Percentiles rank a stretch among this genome's conserved stretches.
Evolutionary conservation across 2,329 filamentous ascomycete genomes (phyloP).

Genomic region (Didymellaceae sp.): DNA sequence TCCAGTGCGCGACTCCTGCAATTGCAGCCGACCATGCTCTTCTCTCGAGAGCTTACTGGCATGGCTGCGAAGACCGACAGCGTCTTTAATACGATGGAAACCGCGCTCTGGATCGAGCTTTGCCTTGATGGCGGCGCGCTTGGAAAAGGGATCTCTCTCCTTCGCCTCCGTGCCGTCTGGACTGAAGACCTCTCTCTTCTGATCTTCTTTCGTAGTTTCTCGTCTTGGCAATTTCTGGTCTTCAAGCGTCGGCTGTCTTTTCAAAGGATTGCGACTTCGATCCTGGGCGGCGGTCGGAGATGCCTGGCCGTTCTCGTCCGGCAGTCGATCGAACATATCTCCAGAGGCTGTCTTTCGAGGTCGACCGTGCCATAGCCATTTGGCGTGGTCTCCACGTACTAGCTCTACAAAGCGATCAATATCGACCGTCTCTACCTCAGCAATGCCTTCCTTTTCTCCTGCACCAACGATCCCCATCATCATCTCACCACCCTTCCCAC

Average conservation of each 20-base stretch:
- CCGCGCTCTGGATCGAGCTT: conserved; percentile 82
- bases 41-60: conserved; percentile 50
- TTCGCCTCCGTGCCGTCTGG: conserved; percentile 52
- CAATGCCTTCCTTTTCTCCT: conserved; percentile 85
- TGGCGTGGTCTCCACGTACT: conserved; percentile 79
- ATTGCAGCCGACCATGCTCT: conserved; percentile 35
- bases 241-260: conserved; percentile 56
- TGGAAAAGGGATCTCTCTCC: conserved; percentile 63
- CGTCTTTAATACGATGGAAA: conserved; percentile 84
- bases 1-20: conserved; percentile 26
- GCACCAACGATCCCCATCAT: conserved; percentile 90
- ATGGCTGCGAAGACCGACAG: conserved; percentile 66
- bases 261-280: conserved; percentile 56
- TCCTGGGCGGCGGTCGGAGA: conserved; percentile 64
- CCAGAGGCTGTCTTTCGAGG: conserved; percentile 66
- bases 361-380: conserved; percentile 96
- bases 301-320: conserved; percentile 51
- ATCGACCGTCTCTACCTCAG: conserved; percentile 90
- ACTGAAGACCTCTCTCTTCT: conserved; percentile 31
- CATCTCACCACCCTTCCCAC: conserved; percentile 91
- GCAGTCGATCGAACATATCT: conserved; percentile 50
- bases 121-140: conserved; percentile 72
- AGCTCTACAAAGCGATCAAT: conserved; percentile 82
- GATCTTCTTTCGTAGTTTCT: conserved; percentile 38
- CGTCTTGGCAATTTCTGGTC: conserved; percentile 34